Conservation (phyloP, 306 rosid species). For the Corylus heterophylla region DNA sequence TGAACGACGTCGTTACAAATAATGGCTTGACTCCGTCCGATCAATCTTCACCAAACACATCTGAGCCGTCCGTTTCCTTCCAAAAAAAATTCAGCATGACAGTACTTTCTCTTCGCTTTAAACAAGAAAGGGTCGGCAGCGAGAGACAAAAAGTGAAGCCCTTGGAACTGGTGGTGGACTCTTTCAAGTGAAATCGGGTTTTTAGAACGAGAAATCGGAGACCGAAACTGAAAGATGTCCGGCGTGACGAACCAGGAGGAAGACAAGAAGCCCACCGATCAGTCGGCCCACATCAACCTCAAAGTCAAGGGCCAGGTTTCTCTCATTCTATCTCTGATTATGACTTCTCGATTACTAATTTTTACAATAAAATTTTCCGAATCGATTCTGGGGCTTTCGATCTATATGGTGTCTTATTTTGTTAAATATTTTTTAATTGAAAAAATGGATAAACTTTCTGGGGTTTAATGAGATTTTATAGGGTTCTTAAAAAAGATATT, state of each 20-base stretch:
- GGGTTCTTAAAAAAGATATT: too few relatives aligned
- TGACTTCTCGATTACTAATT: background rate
- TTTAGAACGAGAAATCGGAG: background rate
- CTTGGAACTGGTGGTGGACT: background rate
- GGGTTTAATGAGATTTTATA: background rate
- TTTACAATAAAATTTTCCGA: too few relatives aligned
- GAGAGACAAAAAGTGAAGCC: background rate
- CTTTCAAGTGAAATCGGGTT: background rate
- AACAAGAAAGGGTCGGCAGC: background rate
- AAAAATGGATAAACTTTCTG: background rate
- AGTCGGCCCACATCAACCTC: conserved; percentile 50
- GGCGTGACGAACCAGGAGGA: conserved; percentile 50
- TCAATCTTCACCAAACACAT: background rate
- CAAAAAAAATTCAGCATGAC: background rate
- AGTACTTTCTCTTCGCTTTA: background rate
- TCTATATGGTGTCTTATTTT: background rate
- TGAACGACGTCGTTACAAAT: background rate
- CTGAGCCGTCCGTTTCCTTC: background rate
- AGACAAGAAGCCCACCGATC: conserved; percentile 49
- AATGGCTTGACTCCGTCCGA: background rate
- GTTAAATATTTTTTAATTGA: background rate
- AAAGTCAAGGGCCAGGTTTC: conserved; percentile 57
- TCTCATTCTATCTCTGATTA: background rate
- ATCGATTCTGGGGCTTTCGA: background rate
- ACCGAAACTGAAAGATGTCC: conserved; percentile 25